phyloP scores from a whole-genome alignment of 225 moss, liverwort and hornwort species.

The Sphagnum contortum region DNA sequence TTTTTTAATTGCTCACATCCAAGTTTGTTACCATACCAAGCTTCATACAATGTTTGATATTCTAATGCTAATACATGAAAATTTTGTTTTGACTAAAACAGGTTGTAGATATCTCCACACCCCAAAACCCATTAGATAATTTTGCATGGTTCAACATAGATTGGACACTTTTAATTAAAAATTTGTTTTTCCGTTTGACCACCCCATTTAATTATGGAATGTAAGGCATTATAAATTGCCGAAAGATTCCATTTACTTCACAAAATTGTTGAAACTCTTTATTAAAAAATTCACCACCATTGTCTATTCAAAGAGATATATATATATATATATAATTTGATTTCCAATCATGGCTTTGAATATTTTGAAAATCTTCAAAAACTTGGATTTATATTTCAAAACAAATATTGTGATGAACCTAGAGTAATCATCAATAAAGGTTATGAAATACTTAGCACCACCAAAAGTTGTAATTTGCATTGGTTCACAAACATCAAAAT shows the following conservation, averaged over 20 bases:
- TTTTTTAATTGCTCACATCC: background rate
- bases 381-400: background rate
- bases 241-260: background rate
- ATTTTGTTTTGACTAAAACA: background rate
- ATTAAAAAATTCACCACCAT: background rate
- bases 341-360: constrained; percentile 1
- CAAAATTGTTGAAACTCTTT: background rate
- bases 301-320: background rate
- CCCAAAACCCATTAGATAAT: background rate
- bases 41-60: background rate
- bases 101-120: background rate
- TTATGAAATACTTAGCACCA: constrained; percentile 5
- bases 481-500: constrained; percentile 1
- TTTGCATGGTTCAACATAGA: background rate
- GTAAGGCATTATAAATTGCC: background rate
- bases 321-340: background rate
- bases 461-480: background rate
- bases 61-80: background rate
- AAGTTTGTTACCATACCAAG: background rate
- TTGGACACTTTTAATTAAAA: background rate
- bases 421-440: constrained; percentile 2
- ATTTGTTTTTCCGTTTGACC: background rate
- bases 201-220: background rate
- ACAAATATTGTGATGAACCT: background rate
- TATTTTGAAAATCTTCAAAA: background rate